Percentiles rank a stretch among this genome's conserved stretches.
phyloP scores from a whole-genome alignment of 2,329 filamentous ascomycete species.

The Fusarium duplospermum region DNA sequence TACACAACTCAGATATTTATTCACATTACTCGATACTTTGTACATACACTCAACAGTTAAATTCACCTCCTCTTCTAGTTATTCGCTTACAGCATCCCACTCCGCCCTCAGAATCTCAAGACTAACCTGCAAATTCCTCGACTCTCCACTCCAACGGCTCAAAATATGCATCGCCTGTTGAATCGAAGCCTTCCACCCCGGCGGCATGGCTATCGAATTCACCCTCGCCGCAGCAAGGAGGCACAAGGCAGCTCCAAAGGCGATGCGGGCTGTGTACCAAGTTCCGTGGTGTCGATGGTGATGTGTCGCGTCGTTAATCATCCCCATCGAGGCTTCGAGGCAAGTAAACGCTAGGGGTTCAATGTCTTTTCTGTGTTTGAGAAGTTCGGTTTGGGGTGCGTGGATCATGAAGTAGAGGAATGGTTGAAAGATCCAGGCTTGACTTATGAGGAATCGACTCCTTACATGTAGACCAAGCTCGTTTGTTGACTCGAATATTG shows the following conservation, averaged over 20 bases:
- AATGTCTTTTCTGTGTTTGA: neutral
- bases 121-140: neutral
- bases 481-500: neutral
- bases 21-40: too few species aligned
- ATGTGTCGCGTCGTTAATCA: neutral
- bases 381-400: neutral
- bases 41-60: too few species aligned
- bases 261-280: neutral
- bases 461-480: neutral
- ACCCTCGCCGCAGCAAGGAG: neutral
- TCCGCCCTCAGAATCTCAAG: neutral
- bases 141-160: neutral
- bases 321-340: neutral
- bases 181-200: neutral
- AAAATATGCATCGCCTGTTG: neutral
- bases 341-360: neutral
- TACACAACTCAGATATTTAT: neutral
- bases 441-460: neutral
- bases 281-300: conserved; percentile 3
- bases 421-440: neutral
- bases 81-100: neutral
- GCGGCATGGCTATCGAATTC: neutral
- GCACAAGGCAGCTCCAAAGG: neutral
- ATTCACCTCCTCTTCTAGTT: neutral
- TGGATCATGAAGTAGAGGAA: neutral